Conservation (phyloP, 371 early-diverging fungal species). For the Haplosporangium sp. region DNA sequence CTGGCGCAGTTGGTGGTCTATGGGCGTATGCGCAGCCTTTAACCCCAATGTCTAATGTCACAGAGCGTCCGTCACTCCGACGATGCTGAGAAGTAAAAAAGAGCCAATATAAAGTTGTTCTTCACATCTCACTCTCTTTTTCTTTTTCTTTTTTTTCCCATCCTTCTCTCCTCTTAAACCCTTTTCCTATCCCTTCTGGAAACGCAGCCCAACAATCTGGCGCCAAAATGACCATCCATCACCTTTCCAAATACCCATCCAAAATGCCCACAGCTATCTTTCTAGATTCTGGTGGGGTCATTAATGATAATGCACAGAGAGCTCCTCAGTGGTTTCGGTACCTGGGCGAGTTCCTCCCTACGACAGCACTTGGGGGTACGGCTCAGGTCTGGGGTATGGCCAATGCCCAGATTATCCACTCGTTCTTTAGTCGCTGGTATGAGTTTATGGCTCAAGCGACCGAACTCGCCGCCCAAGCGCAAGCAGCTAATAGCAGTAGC, state of each 20-base stretch:
- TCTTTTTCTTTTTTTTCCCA: background rate
- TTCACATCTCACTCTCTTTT: constrained; percentile 8
- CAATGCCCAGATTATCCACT: constrained; percentile 15
- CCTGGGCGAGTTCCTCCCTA: constrained; percentile 38
- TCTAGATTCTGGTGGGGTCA: constrained; percentile 47
- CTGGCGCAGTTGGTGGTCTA: too few relatives aligned
- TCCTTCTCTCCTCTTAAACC: background rate
- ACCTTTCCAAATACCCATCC: constrained; percentile 16
- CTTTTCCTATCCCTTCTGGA: background rate
- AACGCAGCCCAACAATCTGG: background rate
- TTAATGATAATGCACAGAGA: constrained; percentile 39
- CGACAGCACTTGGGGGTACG: constrained; percentile 29
- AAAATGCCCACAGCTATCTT: constrained; percentile 44
- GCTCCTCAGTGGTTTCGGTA: constrained; percentile 43
- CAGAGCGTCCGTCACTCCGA: too few relatives aligned
- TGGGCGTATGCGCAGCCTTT: background rate
- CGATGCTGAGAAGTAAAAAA: background rate
- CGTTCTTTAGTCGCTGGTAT: constrained; percentile 39
- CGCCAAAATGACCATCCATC: constrained; percentile 14
- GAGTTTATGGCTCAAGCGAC: constrained; percentile 38
- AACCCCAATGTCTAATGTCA: background rate
- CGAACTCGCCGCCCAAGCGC: constrained; percentile 13
- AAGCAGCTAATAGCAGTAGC: background rate
- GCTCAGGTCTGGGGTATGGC: constrained; percentile 32
- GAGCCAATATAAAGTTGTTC: background rate